Base-by-base conservation (phyloP, 441 rosid species). In the Eutrema salsugineum region DNA sequence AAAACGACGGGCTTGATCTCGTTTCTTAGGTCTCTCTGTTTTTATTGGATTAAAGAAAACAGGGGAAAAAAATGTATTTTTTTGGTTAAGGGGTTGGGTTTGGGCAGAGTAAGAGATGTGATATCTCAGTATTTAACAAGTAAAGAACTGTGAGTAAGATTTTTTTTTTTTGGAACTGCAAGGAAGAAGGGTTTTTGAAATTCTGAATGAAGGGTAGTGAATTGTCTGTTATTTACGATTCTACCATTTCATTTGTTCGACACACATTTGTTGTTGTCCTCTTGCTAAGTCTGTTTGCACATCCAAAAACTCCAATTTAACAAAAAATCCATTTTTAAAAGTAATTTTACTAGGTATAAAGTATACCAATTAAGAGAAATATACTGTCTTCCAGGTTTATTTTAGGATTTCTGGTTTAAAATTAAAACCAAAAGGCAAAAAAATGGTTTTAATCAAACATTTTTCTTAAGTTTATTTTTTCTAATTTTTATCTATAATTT, bases 81-180 rank as follows among this genome's bases (percentile, higher is more conserved):
- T 62, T 46, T 51, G 14, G 14, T 46, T 59, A 12, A 6, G 6
- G 63, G 63, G 63, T 71, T 54, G 77, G 68, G 66, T 46, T 66
- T 70, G 46, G 73, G 77, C 80, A 72, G 80, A 77, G 77, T 53
- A 65, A 66, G 70, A 53, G 70, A 72, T 71, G 72, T 67, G 66
- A 72, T 71, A 42, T 70, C 80, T 70, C 76, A 47, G 49, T 58
- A 75, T 38, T 55, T 55, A 64, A 55, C 28, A 9, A 33, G 40
- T 72, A 46, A 64, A 55, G 71, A 55, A 48, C 54, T 46, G 24
- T 46, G 60, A 49, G 16, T 44, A 15, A 30, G 1, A 9, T 44
- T 33, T 63, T 32, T 6, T 16, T 30, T 59, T 59, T 6, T 28
- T 44, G 28, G 27, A 6, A 35, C n/a, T 16, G 28, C 1, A 12